Evolutionary conservation across 257 asterid genomes (phyloP).

Genomic region (Nicotiana paniculata): DNA sequence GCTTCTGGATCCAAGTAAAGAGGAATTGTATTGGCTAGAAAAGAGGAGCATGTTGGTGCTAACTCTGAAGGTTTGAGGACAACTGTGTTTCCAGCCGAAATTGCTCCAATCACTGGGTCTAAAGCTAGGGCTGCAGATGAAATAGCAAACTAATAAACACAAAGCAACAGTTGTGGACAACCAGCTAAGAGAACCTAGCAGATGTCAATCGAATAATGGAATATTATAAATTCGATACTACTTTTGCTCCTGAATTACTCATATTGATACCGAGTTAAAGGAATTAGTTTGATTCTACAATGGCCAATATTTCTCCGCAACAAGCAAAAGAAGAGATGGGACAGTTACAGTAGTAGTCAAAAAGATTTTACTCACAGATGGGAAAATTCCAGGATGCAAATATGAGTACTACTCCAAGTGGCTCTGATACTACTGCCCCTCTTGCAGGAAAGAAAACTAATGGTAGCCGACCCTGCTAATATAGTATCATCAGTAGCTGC

Average conservation of each 20-base stretch:
- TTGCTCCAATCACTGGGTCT: conserved; percentile 84
- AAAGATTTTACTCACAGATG: conserved; percentile 47
- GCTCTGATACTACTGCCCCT: conserved; percentile 76
- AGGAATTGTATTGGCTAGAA: conserved; percentile 50
- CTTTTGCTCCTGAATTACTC: not conserved
- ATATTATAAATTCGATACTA: not conserved
- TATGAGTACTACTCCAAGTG: conserved; percentile 79
- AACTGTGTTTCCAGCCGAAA: conserved; percentile 79
- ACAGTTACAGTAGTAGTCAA: not conserved
- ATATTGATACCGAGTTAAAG: not conserved
- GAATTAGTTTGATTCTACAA: not conserved
- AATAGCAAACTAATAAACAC: not conserved
- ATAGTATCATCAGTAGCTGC: conserved; percentile 11
- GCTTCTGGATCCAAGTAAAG: conserved; percentile 70
- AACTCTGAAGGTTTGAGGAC: conserved; percentile 76
- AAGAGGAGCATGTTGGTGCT: conserved; percentile 71
- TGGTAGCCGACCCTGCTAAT: conserved; percentile 54
- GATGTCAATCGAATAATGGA: not conserved
- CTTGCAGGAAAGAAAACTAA: conserved; percentile 59
- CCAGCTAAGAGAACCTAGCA: not conserved
- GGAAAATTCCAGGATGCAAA: conserved; percentile 87
- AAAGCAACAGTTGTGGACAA: not conserved
- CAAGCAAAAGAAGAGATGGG: not conserved
- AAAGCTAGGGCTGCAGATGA: conserved; percentile 53
- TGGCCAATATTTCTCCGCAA: not conserved